These are phyloP conservation scores for Pseudogymnoascus sp. DNA, from an alignment of 2,329 filamentous ascomycete species.

Conservation along the genomic window DNA sequence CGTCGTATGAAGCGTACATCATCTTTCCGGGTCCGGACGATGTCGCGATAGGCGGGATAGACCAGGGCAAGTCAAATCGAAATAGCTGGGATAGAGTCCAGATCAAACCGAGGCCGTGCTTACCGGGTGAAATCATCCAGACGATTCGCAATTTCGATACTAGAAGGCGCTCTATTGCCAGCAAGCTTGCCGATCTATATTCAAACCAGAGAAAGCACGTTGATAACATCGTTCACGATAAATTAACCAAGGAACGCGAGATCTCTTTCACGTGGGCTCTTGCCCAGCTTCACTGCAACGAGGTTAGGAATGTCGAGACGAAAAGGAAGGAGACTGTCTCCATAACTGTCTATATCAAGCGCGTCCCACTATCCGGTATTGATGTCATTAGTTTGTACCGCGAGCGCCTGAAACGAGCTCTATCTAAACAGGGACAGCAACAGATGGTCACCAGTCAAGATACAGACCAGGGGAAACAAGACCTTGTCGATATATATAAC, in stretches of 20 bases:
- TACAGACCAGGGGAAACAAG: neutral
- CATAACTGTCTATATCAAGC: slow-evolving; percentile 23
- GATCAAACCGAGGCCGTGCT: slow-evolving; percentile 16
- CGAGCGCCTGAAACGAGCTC: slow-evolving; percentile 14
- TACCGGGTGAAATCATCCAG: slow-evolving; percentile 21
- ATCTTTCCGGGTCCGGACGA: slow-evolving; percentile 3
- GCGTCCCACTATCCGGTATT: slow-evolving; percentile 14
- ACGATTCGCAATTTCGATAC: slow-evolving; percentile 22
- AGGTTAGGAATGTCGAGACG: slow-evolving; percentile 7
- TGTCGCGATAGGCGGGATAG: neutral
- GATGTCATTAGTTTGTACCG: slow-evolving; percentile 16
- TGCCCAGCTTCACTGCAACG: slow-evolving; percentile 19
- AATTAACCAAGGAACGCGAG: slow-evolving; percentile 18
- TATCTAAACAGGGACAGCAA: slow-evolving; percentile 3
- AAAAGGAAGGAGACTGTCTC: slow-evolving; percentile 17
- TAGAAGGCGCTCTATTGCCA: slow-evolving; percentile 16
- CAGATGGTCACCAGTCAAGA: neutral
- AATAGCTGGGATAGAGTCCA: slow-evolving; percentile 10
- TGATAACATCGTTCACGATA: slow-evolving; percentile 19
- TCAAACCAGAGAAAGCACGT: slow-evolving; percentile 23
- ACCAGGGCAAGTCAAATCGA: slow-evolving; percentile 19
- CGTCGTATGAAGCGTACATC: slow-evolving; percentile 18
- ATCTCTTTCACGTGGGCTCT: slow-evolving; percentile 22
- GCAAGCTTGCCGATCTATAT: slow-evolving; percentile 21
- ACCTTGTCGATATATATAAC: neutral